These are phyloP conservation scores for Acanthamoeba triangularis DNA, from an alignment of 208 protist genomes.

Conservation along the genomic window DNA sequence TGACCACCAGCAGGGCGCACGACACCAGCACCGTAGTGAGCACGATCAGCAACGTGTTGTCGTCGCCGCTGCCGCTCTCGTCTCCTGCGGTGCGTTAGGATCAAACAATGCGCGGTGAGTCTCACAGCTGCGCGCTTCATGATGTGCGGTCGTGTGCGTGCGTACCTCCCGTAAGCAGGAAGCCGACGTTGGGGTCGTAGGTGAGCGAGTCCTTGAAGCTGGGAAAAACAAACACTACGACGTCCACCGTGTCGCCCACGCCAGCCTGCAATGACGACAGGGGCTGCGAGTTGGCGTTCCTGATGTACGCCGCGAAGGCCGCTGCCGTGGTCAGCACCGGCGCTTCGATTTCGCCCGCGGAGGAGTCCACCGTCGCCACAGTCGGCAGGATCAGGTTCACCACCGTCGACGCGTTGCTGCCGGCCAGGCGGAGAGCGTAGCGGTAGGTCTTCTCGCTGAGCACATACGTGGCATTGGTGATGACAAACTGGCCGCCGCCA, in stretches of 20 bases:
- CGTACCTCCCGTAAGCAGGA: not conserved
- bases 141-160: not conserved
- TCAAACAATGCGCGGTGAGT: not conserved
- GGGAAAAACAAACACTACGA: not conserved
- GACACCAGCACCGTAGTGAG: not conserved
- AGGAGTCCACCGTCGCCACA: not conserved
- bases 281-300: not conserved
- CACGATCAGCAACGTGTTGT: not conserved
- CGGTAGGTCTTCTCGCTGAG: not conserved
- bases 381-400: not conserved
- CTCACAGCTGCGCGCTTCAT: no score
- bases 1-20: not conserved
- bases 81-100: not conserved
- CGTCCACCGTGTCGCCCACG: not conserved
- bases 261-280: not conserved
- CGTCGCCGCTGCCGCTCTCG: not conserved
- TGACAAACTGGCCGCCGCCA: not conserved
- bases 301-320: not conserved
- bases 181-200: not conserved
- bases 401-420: not conserved
- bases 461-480: not conserved
- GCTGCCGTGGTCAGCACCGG: not conserved
- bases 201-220: not conserved
- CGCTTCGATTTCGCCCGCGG: not conserved
- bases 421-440: not conserved